Evolutionary conservation across 257 asterid species (phyloP), one percentile per base, ranked within the genome.

Genomic region (Rehmannia glutinosa): DNA sequence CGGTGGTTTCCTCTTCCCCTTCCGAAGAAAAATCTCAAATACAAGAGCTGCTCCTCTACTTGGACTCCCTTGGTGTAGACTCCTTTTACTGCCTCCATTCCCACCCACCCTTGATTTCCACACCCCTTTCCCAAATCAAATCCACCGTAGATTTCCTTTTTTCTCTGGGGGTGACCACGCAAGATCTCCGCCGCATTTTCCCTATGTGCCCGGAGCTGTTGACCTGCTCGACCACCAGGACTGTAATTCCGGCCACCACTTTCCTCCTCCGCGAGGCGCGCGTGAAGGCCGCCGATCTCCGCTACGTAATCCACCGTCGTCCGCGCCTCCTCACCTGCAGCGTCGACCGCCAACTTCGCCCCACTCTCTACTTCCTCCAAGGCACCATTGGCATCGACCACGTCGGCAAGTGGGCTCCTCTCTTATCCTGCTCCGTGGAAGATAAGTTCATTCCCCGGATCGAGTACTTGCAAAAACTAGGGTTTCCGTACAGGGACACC

Each of bases 181-280:
- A 28, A 8, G 96, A 87, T 10, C 78, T 90, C 74, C 87, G 95
- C 69, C 95, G 97, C 49, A 77, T 87, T 10, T 47, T 89, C 77
- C 82, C 83, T 32, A 90, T 90, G 93, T 89, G 98, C 78, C 95
- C 98, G 13, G 95, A 92, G 7, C 71, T 89, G 2, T 27, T 92
- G 3, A 82, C 95, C 27, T 65, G 83, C 16, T 72, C 91, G 11
- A 67, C 85, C 30, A 53, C 79, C 46, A 45, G 55, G 4, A 79
- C 77, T 6, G 23, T 89, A 2, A 72, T 86, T 16, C 95, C 96
- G 1, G 95, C 96, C 25, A 74, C 82, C 24, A 87, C 89, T 4
- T 92, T 92, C 68, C 87, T 89, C 69, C 93, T 92, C 68, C 93
- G 93, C 5, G 98, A 92, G 76, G 98, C 86, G 10, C 75, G 60